These are phyloP conservation scores for Ascochyta pisi DNA, from an alignment of 2,329 filamentous ascomycete species.

Conservation along the genomic window DNA sequence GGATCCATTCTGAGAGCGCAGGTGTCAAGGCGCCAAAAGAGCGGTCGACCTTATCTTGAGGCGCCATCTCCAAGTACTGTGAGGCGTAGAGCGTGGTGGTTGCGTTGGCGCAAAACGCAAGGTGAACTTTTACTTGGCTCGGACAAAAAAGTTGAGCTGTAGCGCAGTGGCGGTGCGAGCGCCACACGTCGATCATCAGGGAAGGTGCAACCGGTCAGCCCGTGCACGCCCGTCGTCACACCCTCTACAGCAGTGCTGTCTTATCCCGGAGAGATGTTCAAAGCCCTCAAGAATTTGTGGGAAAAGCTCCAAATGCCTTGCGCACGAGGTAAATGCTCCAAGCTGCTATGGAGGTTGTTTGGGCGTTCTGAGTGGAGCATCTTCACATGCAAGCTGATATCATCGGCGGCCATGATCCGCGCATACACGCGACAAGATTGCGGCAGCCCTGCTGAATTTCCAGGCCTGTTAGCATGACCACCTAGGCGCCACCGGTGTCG, in stretches of 20 bases:
- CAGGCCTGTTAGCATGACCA: slow-evolving; percentile 24
- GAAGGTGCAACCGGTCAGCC: not conserved
- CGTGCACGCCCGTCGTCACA: not conserved
- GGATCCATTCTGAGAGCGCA: slow-evolving; percentile 79
- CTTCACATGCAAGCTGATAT: slow-evolving; percentile 32
- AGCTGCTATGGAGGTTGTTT: not conserved
- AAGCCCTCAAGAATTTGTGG: not conserved
- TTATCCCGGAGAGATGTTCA: not conserved
- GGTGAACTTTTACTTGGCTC: slow-evolving; percentile 10
- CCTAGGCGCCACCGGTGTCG: slow-evolving; percentile 18
- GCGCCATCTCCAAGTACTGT: slow-evolving; percentile 35
- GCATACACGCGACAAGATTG: slow-evolving; percentile 27
- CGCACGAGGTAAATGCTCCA: not conserved
- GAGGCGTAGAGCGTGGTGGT: slow-evolving; percentile 9
- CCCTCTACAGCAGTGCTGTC: not conserved
- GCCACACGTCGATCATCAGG: slow-evolving; percentile 5
- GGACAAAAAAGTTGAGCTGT: slow-evolving; percentile 26
- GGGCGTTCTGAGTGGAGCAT: slow-evolving; percentile 2
- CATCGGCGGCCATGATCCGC: slow-evolving; percentile 26
- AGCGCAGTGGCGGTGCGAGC: slow-evolving; percentile 11
- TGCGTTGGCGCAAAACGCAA: slow-evolving; percentile 6
- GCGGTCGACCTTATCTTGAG: slow-evolving; percentile 48
- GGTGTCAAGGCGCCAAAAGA: slow-evolving; percentile 75
- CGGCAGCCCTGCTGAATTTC: slow-evolving; percentile 30
- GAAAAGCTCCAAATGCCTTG: not conserved